Evolutionary conservation across 108 stramenopile species (phyloP).

Genomic region (Fistulifera solaris): DNA sequence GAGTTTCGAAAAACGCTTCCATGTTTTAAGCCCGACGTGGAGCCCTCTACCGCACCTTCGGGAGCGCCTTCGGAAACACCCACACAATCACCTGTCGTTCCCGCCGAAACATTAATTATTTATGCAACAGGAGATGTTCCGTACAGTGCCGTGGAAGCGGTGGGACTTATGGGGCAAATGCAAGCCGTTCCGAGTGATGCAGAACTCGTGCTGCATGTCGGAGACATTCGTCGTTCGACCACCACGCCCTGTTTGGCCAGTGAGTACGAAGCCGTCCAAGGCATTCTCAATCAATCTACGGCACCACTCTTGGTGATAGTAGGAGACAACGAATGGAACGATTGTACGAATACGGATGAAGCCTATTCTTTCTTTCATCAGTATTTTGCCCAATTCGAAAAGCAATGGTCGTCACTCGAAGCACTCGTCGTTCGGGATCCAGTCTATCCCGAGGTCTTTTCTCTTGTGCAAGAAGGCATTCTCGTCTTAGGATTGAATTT

Average conservation of each 20-base stretch:
- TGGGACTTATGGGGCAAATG: constrained; percentile 8
- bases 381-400: constrained; percentile 17
- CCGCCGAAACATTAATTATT: constrained; percentile 1
- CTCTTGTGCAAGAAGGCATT: constrained; percentile 23
- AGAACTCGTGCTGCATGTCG: constrained; percentile 61
- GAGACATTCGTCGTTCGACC: constrained; percentile 36
- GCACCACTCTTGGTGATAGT: constrained; percentile 48
- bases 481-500: constrained; percentile 29
- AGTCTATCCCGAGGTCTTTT: constrained; percentile 15
- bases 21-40: too few species aligned
- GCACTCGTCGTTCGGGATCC: constrained; percentile 11
- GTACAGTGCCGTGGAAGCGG: constrained; percentile 7
- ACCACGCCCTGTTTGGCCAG: constrained; percentile 22
- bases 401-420: constrained; percentile 10
- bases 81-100: too few species aligned
- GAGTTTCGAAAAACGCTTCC: too few species aligned
- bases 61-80: not conserved
- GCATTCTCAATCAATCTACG: constrained; percentile 35
- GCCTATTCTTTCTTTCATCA: constrained; percentile 14
- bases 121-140: constrained; percentile 29
- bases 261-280: constrained; percentile 40
- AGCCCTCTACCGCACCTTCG: not conserved
- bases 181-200: constrained; percentile 27
- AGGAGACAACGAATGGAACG: constrained; percentile 57
- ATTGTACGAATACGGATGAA: constrained; percentile 25